phyloP scores from a whole-genome alignment of 306 rosid genomes.

The Vigna reflexopilosa region DNA sequence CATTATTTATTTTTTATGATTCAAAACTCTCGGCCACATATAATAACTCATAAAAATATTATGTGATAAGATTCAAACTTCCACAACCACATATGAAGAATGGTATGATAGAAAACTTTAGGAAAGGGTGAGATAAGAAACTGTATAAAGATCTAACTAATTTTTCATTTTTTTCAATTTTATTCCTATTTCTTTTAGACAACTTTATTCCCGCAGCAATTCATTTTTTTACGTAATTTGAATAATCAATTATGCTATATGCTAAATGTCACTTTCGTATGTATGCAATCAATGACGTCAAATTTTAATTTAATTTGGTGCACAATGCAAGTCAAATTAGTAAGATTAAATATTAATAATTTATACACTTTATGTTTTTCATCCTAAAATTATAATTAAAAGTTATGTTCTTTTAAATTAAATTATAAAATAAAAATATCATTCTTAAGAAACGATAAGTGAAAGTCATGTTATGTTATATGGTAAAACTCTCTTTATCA shows the following conservation, averaged over 20 bases:
- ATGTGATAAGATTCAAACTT: neutral
- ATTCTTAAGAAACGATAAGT: too few species aligned
- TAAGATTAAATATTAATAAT: too few species aligned
- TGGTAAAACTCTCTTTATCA: too few species aligned
- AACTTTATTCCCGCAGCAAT: neutral
- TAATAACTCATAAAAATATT: neutral
- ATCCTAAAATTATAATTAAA: too few species aligned
- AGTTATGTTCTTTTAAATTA: too few species aligned
- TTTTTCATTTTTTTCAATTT: neutral
- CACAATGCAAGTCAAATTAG: too few species aligned
- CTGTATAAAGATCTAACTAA: neutral
- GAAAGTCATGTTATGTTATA: too few species aligned
- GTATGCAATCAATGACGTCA: neutral
- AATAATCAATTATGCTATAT: neutral
- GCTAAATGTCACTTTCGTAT: neutral
- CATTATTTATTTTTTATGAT: too few species aligned
- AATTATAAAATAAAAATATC: too few species aligned
- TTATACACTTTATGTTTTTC: too few species aligned
- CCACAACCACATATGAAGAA: neutral
- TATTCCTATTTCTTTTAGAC: too few species aligned
- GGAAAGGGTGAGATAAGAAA: neutral
- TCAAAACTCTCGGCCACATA: too few species aligned
- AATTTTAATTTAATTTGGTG: neutral
- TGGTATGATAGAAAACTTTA: neutral
- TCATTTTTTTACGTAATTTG: neutral